These are phyloP conservation scores for Leptographium flavum DNA, from an alignment of 2,329 filamentous ascomycete species.

Conservation along the genomic window DNA sequence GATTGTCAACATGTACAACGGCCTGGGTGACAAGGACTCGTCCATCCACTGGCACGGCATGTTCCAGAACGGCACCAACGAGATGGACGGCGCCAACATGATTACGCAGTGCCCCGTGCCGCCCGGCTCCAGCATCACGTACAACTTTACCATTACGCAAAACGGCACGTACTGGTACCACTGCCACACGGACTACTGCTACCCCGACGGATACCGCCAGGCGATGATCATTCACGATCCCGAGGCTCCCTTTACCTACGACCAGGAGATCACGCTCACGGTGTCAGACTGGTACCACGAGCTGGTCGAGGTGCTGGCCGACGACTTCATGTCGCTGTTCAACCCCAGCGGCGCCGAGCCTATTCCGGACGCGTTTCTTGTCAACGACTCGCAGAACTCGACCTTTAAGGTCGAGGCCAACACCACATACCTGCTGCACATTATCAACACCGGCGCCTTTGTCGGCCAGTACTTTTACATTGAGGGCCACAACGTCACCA, in stretches of 20 bases:
- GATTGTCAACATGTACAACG: conserved; percentile 43
- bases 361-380: conserved; percentile 51
- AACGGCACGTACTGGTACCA: conserved; percentile 69
- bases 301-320: conserved; percentile 31
- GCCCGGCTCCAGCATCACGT: conserved; percentile 48
- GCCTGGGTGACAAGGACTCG: conserved; percentile 46
- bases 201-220: conserved; percentile 42
- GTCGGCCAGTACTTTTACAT: conserved; percentile 53
- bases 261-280: conserved; percentile 50
- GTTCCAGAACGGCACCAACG: conserved; percentile 49
- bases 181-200: conserved; percentile 51
- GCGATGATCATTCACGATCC: conserved; percentile 31
- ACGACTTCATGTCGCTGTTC: conserved; percentile 33
- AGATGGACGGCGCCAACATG: conserved; percentile 56
- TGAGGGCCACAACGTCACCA: conserved; percentile 50
- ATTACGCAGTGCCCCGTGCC: conserved; percentile 54
- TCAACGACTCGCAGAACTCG: conserved; percentile 55
- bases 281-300: conserved; percentile 61
- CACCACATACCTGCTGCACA: conserved; percentile 58
- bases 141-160: conserved; percentile 47
- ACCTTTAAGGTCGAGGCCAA: conserved; percentile 46
- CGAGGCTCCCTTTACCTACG: conserved; percentile 43
- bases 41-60: conserved; percentile 59
- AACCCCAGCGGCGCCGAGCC: conserved; percentile 49
- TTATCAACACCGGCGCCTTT: conserved; percentile 63